These are phyloP conservation scores for Linnemannia schmuckeri DNA, from an alignment of 192 early-diverging fungal genomes.

Conservation along the genomic window DNA sequence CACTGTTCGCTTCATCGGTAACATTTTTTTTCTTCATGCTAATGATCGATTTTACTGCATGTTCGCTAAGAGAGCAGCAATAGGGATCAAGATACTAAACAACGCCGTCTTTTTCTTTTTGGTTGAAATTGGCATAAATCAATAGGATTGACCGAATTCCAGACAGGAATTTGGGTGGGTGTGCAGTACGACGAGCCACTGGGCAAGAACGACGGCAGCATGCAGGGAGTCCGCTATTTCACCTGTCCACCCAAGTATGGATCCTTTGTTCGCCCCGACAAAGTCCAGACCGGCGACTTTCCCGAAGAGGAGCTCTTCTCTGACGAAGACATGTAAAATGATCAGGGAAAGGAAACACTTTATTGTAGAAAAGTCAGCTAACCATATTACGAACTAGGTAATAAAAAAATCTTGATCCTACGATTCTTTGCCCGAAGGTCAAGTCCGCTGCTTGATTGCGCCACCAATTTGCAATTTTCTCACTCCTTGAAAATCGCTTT, in stretches of 20 bases:
- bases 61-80: not conserved
- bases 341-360: not conserved
- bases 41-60: not conserved
- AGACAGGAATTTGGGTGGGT: constrained; percentile 93
- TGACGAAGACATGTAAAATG: constrained; percentile 81
- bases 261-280: constrained; percentile 91
- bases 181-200: constrained; percentile 96
- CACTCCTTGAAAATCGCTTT: not conserved
- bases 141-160: constrained; percentile 75
- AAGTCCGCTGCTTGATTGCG: not conserved
- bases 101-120: constrained; percentile 9
- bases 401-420: too few relatives aligned
- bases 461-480: not conserved
- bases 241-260: constrained; percentile 80
- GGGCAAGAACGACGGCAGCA: constrained; percentile 94
- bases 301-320: constrained; percentile 89
- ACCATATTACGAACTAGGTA: not conserved
- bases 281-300: constrained; percentile 92
- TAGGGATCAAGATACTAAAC: not conserved
- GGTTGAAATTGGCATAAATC: not conserved
- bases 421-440: too few relatives aligned
- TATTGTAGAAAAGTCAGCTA: not conserved
- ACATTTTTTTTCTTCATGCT: constrained; percentile 10
- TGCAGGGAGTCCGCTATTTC: constrained; percentile 86
- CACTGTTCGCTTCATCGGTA: constrained; percentile 81